A percentile compares a stretch with the other conserved stretches of the same genome.
Conservation (phyloP, 225 moss, liverwort and hornwort genomes). For the Bryoerythrophyllum caledonicum region DNA sequence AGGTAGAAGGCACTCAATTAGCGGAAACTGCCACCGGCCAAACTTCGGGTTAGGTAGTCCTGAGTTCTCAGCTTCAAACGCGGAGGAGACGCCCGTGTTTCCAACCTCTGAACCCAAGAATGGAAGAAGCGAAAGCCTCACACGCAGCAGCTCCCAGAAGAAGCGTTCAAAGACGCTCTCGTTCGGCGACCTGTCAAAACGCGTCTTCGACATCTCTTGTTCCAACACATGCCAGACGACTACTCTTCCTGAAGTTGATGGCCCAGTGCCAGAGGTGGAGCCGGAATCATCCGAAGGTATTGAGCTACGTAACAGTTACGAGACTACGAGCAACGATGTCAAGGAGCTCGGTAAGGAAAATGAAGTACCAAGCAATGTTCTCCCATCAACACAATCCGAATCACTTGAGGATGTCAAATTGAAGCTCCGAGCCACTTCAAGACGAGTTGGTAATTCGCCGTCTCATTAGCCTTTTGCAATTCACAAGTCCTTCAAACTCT, state of each 20-base stretch:
- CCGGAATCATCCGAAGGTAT: not conserved
- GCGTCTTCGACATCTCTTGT: conserved; percentile 30
- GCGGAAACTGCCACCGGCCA: conserved; percentile 31
- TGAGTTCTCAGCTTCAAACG: conserved; percentile 18
- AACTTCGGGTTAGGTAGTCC: conserved; percentile 31
- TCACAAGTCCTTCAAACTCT: not conserved
- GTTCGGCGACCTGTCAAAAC: conserved; percentile 34
- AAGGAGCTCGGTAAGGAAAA: not conserved
- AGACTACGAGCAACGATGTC: not conserved
- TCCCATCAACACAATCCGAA: conserved; percentile 13
- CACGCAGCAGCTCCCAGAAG: conserved; percentile 30
- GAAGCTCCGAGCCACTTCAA: conserved; percentile 1
- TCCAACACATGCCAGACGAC: conserved; percentile 26
- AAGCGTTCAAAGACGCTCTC: conserved; percentile 40
- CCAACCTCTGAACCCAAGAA: conserved; percentile 8
- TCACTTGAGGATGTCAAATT: not conserved
- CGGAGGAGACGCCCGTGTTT: conserved; percentile 23
- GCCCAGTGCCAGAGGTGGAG: conserved; percentile 10
- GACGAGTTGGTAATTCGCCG: conserved; percentile 12
- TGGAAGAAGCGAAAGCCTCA: conserved; percentile 6
- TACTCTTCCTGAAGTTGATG: not conserved
- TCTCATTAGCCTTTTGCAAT: not conserved
- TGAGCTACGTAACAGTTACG: not conserved
- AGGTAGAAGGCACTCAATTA: conserved; percentile 42
- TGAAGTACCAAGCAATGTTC: not conserved